These are phyloP conservation scores for Termitomyces sp. DNA, from an alignment of 768 basidiomycete genomes.

Conservation along the genomic window DNA sequence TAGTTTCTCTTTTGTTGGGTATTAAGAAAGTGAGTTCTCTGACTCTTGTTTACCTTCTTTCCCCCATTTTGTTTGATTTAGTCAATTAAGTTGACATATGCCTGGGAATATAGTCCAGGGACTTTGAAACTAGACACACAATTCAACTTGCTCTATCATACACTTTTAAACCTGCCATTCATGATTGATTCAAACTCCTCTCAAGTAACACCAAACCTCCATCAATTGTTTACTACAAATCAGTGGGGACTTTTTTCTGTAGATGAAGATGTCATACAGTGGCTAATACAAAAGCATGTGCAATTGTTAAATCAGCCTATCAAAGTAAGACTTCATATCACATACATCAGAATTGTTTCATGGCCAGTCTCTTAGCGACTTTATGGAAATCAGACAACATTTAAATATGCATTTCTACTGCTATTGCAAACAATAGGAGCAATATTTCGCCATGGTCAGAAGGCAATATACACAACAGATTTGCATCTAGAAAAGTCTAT, in stretches of 20 bases:
- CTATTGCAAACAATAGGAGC: neutral
- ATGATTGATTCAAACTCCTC: neutral
- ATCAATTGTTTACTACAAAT: neutral
- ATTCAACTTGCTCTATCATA: neutral
- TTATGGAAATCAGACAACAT: neutral
- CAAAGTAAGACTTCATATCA: neutral
- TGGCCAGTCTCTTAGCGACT: neutral
- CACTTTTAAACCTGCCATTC: neutral
- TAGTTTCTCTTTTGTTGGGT: neutral
- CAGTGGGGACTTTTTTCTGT: neutral
- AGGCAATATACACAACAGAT: neutral
- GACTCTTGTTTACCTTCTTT: neutral
- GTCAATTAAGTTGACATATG: neutral
- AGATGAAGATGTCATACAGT: neutral
- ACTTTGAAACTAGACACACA: neutral
- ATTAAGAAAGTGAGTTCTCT: neutral
- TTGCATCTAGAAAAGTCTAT: neutral
- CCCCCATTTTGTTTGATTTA: neutral
- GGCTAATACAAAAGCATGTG: neutral
- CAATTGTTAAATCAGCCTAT: neutral
- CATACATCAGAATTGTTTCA: neutral
- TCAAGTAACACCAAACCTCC: neutral
- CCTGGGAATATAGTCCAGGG: neutral
- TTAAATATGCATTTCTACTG: neutral
- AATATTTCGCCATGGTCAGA: neutral